Base-by-base conservation (phyloP, 306 rosid genomes). In the Crotalaria pallida region DNA sequence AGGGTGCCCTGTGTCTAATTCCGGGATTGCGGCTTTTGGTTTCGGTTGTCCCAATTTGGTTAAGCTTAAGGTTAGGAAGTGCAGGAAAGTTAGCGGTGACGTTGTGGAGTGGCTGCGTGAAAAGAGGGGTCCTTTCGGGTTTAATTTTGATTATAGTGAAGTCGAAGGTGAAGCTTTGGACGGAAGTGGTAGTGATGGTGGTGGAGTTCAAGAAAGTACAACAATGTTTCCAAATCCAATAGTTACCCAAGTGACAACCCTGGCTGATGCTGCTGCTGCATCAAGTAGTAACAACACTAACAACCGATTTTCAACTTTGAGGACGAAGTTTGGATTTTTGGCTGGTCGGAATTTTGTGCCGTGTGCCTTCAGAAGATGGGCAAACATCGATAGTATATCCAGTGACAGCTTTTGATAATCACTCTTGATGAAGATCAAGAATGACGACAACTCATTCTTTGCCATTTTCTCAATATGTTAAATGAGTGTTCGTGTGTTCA, bases 11-110 rank as follows among this genome's bases (percentile, higher is more conserved):
- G 83, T 92, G 24, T 86, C 98, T 2, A 84, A 89, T 70, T 73
- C 55, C 27, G 98, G 98, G 64, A 79, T 92, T 2, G 86, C 86
- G 48, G 79, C 87, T 27, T 84, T 92, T 38, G 95, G 90, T 74
- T 88, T 80, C 24, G 98, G 98, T 6, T 92, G 92, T 49, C 98
- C 98, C 22, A 92, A 88, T 82, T 83, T 92, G 84, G 82, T 88
- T 50, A 92, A 92, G 79, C 85, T 92, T 7, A 92, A 92, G 81
- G 90, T 92, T 4, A 92, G 86, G 71, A 89, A 89, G 75, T 92
- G 98, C 65, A 85, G 67, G 41, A 85, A 88, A 58, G 90, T 92
- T 59, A 89, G 83, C 4, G 75, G 81, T 17, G 89, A 82, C 34
- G 79, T 75, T n/a, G 94, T 78, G 0, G 88, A 83, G 27, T 83